Evolutionary conservation across 345 rosid genomes (phyloP).

Genomic region (Xanthoceras sorbifolium): DNA sequence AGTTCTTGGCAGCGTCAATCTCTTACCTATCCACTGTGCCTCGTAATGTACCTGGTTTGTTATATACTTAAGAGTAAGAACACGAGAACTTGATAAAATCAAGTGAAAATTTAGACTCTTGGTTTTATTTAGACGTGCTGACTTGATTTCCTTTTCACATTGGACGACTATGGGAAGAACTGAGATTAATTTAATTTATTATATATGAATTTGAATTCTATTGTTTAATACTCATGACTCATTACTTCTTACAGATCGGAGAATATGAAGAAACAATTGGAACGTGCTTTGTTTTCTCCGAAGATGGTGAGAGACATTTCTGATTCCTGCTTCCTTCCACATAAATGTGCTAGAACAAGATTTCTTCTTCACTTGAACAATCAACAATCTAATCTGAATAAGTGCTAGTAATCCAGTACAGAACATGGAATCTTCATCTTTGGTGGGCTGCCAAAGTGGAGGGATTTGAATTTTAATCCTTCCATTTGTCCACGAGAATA

Average conservation of each 20-base stretch:
- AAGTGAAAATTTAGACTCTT: neutral
- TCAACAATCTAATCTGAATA: neutral
- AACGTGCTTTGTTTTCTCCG: conserved; percentile 50
- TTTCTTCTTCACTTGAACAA: neutral
- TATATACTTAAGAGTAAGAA: neutral
- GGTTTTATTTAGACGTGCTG: neutral
- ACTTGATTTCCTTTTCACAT: neutral
- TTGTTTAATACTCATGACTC: neutral
- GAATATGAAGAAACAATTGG: conserved; percentile 67
- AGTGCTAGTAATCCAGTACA: neutral
- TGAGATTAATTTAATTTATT: neutral
- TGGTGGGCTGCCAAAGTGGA: neutral
- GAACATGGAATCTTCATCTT: neutral
- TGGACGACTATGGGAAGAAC: neutral
- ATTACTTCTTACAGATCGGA: conserved; percentile 44
- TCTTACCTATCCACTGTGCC: neutral
- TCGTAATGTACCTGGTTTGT: neutral
- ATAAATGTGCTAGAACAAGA: neutral
- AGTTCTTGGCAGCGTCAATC: neutral
- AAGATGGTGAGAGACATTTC: conserved; percentile 42
- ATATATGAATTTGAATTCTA: neutral
- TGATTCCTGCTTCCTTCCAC: neutral
- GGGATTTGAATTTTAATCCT: neutral
- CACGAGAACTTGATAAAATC: neutral
- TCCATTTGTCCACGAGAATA: neutral